Percentiles rank a stretch among this genome's conserved stretches.
Conservation (phyloP, 495 filamentous ascomycete species). For the Penicillium coffeae region DNA sequence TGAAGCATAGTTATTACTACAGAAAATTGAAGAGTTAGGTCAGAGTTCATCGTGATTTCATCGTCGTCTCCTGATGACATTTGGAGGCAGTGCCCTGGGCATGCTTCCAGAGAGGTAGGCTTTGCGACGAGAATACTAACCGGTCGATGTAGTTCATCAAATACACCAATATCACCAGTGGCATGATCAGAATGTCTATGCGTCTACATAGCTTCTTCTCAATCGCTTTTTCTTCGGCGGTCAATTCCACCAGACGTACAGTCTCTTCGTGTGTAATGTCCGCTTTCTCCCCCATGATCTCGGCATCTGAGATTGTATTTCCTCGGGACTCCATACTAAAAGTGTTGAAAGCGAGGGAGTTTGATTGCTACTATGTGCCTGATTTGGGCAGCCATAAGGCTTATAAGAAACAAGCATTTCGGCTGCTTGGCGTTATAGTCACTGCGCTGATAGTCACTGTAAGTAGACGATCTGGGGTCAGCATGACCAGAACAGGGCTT, state of each 20-base stretch:
- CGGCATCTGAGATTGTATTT: slow-evolving; percentile 1
- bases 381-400: too few species aligned
- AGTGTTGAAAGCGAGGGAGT: not conserved
- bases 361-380: not conserved
- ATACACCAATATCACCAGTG: slow-evolving; percentile 48
- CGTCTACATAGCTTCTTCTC: slow-evolving; percentile 42
- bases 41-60: too few species aligned
- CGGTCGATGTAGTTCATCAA: slow-evolving; percentile 54
- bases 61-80: not conserved
- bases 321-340: not conserved
- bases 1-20: slow-evolving; percentile 50
- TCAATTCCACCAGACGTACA: not conserved
- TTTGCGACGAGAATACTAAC: too few species aligned
- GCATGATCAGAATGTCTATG: slow-evolving; percentile 50
- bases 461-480: too few species aligned
- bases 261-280: slow-evolving; percentile 3
- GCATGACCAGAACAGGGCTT: too few species aligned
- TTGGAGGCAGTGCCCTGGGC: too few species aligned
- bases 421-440: too few species aligned
- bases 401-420: too few species aligned
- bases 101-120: too few species aligned
- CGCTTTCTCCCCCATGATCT: slow-evolving; percentile 3
- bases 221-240: slow-evolving; percentile 31
- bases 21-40: not conserved
- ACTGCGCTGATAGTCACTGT: too few species aligned